Conservation (phyloP, 805 yeast species). For the Naumovozyma baii region DNA sequence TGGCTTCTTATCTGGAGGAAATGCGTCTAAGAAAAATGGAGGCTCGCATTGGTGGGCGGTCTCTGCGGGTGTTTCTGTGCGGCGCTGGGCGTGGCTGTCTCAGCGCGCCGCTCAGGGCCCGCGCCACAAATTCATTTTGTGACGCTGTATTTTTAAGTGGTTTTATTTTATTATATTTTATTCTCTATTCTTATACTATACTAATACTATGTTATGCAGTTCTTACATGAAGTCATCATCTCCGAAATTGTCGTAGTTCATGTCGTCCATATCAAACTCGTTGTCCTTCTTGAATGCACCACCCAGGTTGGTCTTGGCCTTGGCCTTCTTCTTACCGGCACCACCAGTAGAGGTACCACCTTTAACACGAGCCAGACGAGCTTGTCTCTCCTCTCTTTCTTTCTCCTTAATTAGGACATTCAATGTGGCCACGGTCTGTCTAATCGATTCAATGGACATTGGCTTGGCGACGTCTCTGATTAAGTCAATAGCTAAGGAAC, state of each 20-base stretch:
- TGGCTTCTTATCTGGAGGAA: too few relatives aligned
- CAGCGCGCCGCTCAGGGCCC: too few relatives aligned
- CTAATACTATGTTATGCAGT: too few relatives aligned
- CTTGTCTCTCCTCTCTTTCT: constrained; percentile 82
- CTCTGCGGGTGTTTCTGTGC: too few relatives aligned
- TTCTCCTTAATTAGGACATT: constrained; percentile 76
- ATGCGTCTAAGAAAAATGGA: too few relatives aligned
- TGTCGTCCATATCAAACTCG: constrained; percentile 44
- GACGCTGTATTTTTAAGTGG: too few relatives aligned
- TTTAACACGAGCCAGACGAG: constrained; percentile 60
- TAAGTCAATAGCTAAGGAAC: constrained; percentile 72
- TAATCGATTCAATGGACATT: constrained; percentile 65
- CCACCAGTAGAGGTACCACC: constrained; percentile 88
- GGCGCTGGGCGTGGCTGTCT: too few relatives aligned
- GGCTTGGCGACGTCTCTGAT: constrained; percentile 80
- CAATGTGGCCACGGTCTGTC: constrained; percentile 79
- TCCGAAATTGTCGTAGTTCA: constrained; percentile 50
- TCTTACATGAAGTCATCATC: constrained; percentile 76
- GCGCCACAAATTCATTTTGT: too few relatives aligned
- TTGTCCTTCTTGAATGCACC: constrained; percentile 58
- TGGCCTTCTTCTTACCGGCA: constrained; percentile 91
- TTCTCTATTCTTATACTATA: too few relatives aligned
- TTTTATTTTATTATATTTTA: too few relatives aligned
- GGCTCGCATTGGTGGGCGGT: too few relatives aligned
- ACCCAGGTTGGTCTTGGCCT: constrained; percentile 57